phyloP scores from a whole-genome alignment of 2,329 filamentous ascomycete species.

The Ustulina deusta region DNA sequence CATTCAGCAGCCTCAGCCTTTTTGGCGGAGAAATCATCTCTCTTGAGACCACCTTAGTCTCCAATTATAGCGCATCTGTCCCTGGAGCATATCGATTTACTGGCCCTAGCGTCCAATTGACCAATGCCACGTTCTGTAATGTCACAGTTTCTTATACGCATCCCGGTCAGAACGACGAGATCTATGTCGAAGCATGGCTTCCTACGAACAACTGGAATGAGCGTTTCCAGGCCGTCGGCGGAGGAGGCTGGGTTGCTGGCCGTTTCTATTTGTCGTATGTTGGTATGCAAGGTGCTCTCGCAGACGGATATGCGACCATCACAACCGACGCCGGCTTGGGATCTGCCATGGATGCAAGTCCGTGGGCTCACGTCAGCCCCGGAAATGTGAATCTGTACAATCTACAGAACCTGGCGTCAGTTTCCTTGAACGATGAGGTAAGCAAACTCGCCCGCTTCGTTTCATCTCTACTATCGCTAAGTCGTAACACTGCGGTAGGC shows the following conservation, averaged over 20 bases:
- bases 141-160: slow-evolving; percentile 58
- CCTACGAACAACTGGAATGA: slow-evolving; percentile 53
- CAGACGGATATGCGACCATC: slow-evolving; percentile 46
- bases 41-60: slow-evolving; percentile 27
- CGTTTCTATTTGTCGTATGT: slow-evolving; percentile 38
- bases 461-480: neutral
- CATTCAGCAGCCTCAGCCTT: slow-evolving; percentile 12
- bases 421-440: slow-evolving; percentile 48
- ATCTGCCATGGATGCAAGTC: no score
- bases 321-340: slow-evolving; percentile 38
- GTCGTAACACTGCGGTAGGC: slow-evolving; percentile 40
- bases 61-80: slow-evolving; percentile 37
- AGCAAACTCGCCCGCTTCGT: neutral
- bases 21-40: slow-evolving; percentile 13
- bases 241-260: slow-evolving; percentile 52
- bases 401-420: slow-evolving; percentile 47
- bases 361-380: slow-evolving; percentile 39
- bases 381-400: slow-evolving; percentile 47
- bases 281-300: slow-evolving; percentile 40
- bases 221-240: slow-evolving; percentile 55
- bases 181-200: slow-evolving; percentile 55
- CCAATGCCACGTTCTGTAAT: slow-evolving; percentile 53
- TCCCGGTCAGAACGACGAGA: slow-evolving; percentile 54
- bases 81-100: slow-evolving; percentile 33
- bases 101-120: slow-evolving; percentile 18